Evolutionary conservation across 2,329 filamentous ascomycete species (phyloP), one percentile per base, ranked within the genome.

Genomic region (Sordariomycetes sp.): DNA sequence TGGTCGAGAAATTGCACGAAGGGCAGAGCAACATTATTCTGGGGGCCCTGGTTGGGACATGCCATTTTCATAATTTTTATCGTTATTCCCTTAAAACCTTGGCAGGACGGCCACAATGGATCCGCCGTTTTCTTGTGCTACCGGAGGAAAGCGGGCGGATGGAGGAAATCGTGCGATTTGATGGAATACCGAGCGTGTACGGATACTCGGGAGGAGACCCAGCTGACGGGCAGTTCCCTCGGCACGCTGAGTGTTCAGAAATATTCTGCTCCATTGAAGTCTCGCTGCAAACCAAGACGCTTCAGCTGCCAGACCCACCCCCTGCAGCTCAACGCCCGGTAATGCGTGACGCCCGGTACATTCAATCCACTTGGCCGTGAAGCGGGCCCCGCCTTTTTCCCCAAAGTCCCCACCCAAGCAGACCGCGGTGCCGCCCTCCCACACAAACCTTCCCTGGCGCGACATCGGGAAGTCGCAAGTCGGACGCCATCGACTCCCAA

Each of bases 321-420:
- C 48, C 46, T 50, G 46, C 20, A 50, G 5, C 55, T 52, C 55
- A 57, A 57, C 55, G 35, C 55, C 55, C 48, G 37, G 55, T 34
- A 16, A 18, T 18, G 37, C 12, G 37, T 46, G 24, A 28, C 46
- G 24, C 28, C n/a, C n/a, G n/a, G n/a, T n/a, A n/a, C n/a, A n/a
- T n/a, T n/a, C n/a, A n/a, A n/a, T n/a, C n/a, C n/a, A n/a, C n/a
- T n/a, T n/a, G 43, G n/a, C 18, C 22, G n/a, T 7, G 53, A 18
- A 22, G 22, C 14, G 12, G 28, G 46, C 43, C 28, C 55, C 55
- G 43, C 28, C 16, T 28, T 52, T 51, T 53, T 57, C 37, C 55
- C 48, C 55, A 57, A 53, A 57, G 43, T 34, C 34, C 43, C 55
- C 55, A 57, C 43, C 55, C 55, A 57, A 46, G 24, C 43, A 50